Base-by-base conservation (phyloP, 331 rosid genomes). In the Stylosanthes scabra region DNA sequence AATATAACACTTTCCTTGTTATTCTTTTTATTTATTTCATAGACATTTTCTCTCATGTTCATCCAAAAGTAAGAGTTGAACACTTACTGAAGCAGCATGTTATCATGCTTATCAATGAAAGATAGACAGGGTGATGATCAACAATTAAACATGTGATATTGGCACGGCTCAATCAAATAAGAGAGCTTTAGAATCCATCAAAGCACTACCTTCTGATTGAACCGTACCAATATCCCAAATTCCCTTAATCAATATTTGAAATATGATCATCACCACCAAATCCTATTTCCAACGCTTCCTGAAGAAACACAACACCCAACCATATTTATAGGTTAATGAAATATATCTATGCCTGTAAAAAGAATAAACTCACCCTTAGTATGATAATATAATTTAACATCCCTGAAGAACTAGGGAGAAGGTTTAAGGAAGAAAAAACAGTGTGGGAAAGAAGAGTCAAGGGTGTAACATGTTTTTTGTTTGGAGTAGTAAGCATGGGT, bases 161-260 rank as follows among this genome's bases (percentile, higher is more conserved):
- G 92, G 92, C 92, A 88, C 92, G 92, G 90, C 92, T 88, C 92
- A 88, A 88, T 85, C 88, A 88, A 88, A 88, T 63, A 78, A 83
- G 70, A 85, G 86, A 82, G 67, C 86, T 82, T 75, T 71, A 72
- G 39, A 64, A n/a, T 64, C 57, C 82, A 34, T 34, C 47, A 85
- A 82, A 85, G 81, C 75, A 72, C 86, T 70, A 58, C 46, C 75
- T 85, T 89, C 92, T 62, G 88, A 87, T 89, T 89, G 96, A 89
- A 89, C 92, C 87, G 89, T 63, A 82, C 96, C 92, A 87, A 89
- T 76, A 89, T 89, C 96, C 50, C 96, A 87, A 29, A 71, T 42
- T 59, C 63, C 59, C 63, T 65, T 56, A 39, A 59, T 40, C 12
- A 47, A 39, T 12, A 8, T 72, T 61, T 39, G 14, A 56, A 61